Evolutionary conservation across 352 stramenopile genomes (phyloP).

Genomic region (Bremia lactucae): DNA sequence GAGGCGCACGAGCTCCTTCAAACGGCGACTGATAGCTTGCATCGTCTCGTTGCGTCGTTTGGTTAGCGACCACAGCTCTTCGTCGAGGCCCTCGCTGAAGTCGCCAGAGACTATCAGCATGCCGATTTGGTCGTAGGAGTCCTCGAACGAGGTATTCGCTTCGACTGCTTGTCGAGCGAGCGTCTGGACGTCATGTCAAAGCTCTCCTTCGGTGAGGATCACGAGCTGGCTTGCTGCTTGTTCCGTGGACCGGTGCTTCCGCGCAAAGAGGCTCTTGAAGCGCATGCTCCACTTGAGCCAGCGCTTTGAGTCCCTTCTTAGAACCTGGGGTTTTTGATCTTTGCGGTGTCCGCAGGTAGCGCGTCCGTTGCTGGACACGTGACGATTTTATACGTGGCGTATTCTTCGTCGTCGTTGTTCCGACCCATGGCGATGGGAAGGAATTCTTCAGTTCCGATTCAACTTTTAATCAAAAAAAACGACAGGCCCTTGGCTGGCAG

Average conservation of each 20-base stretch:
- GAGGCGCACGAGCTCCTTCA: too few relatives aligned
- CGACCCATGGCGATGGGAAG: too few relatives aligned
- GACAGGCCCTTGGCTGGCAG: too few relatives aligned
- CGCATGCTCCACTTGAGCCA: not conserved
- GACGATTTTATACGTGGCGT: too few relatives aligned
- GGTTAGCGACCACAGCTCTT: not conserved
- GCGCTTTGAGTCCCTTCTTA: not conserved
- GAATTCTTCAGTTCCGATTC: too few relatives aligned
- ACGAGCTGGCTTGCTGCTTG: not conserved
- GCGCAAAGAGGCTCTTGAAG: not conserved
- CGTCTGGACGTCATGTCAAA: not conserved
- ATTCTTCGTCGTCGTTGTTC: not conserved
- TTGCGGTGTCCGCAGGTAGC: too few relatives aligned
- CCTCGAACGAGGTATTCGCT: not conserved
- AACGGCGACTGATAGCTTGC: too few relatives aligned
- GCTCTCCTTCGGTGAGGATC: not conserved
- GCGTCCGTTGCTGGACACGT: too few relatives aligned
- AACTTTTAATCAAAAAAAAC: too few relatives aligned
- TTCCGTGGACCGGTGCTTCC: not conserved
- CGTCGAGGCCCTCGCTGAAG: not conserved
- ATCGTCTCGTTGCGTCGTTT: too few relatives aligned
- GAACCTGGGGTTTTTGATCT: conserved; percentile 1
- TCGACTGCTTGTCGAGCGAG: not conserved
- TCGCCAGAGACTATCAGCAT: not conserved
- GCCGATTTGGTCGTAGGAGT: not conserved